A percentile compares a stretch with the other conserved stretches of the same genome.
Conservation (phyloP, 2,329 filamentous ascomycete species). For the Lasiodiplodia theobromae region DNA sequence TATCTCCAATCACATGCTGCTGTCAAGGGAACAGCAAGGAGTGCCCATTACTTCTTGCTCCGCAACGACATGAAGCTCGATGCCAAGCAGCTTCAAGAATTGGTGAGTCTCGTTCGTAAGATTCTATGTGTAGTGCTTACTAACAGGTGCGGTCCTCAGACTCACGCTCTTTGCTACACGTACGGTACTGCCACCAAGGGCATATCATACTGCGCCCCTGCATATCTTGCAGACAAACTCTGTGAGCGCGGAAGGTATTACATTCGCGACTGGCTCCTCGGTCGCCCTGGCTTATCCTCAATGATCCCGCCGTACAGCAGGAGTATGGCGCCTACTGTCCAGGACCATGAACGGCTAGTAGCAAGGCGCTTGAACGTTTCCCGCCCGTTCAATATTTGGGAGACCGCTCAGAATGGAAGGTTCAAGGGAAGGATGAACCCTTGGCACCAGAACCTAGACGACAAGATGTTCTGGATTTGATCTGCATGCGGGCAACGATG, state of each 20-base stretch:
- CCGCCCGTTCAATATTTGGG: constrained; percentile 4
- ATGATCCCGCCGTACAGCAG: not conserved
- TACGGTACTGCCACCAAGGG: constrained; percentile 42
- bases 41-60: constrained; percentile 45
- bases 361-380: not conserved
- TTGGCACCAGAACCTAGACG: constrained; percentile 37
- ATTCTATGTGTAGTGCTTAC: not conserved
- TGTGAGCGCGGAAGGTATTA: constrained; percentile 47
- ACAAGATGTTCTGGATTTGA: constrained; percentile 40
- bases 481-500: not conserved
- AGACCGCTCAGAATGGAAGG: not conserved
- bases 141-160: constrained; percentile 31
- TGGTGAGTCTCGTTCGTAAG: not conserved
- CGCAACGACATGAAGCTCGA: constrained; percentile 38
- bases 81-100: constrained; percentile 35
- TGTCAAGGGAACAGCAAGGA: constrained; percentile 41
- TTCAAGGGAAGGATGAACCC: constrained; percentile 31
- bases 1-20: constrained; percentile 45
- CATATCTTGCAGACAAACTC: constrained; percentile 51
- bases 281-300: not conserved
- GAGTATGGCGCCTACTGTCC: not conserved
- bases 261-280: constrained; percentile 33
- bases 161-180: constrained; percentile 43
- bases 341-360: not conserved
- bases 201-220: constrained; percentile 46